Conservation (phyloP, 225 moss, liverwort and hornwort species). For the Pseudoscleropodium purum region DNA sequence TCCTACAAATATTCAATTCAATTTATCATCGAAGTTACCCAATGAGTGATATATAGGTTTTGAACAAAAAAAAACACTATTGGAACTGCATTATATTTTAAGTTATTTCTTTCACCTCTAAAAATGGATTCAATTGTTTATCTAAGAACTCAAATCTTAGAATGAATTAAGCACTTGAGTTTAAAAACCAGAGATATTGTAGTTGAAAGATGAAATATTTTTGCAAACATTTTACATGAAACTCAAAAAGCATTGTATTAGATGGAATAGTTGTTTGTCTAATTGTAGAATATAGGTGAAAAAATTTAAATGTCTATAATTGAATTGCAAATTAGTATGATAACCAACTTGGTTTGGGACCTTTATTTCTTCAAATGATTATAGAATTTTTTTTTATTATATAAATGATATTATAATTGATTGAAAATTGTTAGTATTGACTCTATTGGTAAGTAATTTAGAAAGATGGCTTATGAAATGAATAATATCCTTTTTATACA, state of each 20-base stretch:
- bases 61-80: no score
- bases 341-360: rapidly evolving
- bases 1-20: not conserved
- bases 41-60: not conserved
- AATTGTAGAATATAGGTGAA: not conserved
- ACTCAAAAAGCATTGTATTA: no score
- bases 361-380: not conserved
- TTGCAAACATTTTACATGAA: not conserved
- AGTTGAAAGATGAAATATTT: not conserved
- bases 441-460: not conserved
- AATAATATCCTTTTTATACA: not conserved
- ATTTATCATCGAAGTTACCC: not conserved
- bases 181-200: not conserved
- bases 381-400: not conserved
- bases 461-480: not conserved
- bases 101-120: not conserved
- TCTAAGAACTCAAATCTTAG: not conserved
- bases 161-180: not conserved
- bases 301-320: not conserved
- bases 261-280: not conserved
- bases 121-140: no score
- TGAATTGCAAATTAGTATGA: not conserved
- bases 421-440: rapidly evolving
- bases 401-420: not conserved
- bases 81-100: not conserved